phyloP scores from a whole-genome alignment of 2,329 filamentous ascomycete species.

The Elsinoe batatas region DNA sequence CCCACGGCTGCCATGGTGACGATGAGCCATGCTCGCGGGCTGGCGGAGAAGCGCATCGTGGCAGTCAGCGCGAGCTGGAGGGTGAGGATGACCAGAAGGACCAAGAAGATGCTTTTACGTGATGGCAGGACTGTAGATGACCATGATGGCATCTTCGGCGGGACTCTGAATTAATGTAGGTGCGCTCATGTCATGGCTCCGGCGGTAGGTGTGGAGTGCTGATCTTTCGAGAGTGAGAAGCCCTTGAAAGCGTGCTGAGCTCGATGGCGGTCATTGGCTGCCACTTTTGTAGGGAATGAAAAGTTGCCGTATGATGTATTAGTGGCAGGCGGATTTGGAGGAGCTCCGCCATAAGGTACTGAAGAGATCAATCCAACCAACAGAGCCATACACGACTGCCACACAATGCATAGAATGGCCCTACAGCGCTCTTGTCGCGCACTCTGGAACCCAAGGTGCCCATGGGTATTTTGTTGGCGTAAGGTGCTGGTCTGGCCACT shows the following conservation, averaged over 20 bases:
- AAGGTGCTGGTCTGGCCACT: too few relatives aligned
- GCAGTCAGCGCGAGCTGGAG: constrained; percentile 20
- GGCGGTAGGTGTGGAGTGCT: background rate
- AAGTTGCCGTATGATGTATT: background rate
- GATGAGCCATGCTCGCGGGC: constrained; percentile 19
- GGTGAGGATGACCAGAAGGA: constrained; percentile 20
- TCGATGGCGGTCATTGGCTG: background rate
- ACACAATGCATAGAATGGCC: too few relatives aligned
- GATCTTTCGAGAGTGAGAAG: background rate
- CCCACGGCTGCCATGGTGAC: constrained; percentile 5
- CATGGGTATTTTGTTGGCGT: too few relatives aligned
- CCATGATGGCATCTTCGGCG: background rate
- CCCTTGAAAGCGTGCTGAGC: background rate
- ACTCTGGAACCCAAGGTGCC: too few relatives aligned
- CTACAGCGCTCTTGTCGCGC: too few relatives aligned
- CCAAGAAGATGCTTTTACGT: constrained; percentile 16
- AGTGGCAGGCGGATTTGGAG: too few relatives aligned
- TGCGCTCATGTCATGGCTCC: background rate
- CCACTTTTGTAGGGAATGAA: background rate
- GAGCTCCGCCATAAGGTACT: too few relatives aligned
- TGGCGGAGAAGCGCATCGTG: constrained; percentile 23
- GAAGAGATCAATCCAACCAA: too few relatives aligned
- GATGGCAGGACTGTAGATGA: background rate
- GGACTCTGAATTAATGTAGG: background rate
- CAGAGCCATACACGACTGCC: too few relatives aligned